Base-by-base conservation (phyloP, 495 filamentous ascomycete species). In the Penicillium daleae region DNA sequence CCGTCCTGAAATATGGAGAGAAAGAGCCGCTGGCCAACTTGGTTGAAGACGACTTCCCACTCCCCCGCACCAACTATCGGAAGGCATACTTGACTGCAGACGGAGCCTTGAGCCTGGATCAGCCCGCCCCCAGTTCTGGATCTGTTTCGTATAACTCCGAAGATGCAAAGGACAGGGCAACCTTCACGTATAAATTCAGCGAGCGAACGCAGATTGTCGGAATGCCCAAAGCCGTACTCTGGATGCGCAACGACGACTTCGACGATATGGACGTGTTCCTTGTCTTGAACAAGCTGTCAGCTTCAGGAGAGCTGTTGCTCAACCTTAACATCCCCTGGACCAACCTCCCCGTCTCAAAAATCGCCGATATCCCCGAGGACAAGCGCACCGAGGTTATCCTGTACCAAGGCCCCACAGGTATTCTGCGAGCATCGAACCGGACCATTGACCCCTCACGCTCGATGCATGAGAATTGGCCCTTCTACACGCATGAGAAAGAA, bases 121-220 rank as follows among this genome's bases (percentile, higher is more conserved):
- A 48, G 2, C 35, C 54, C 2, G 13, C 22, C 9, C 31, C 55
- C 2, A 29, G 31, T 42, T 13, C 63, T 29, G 31, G 33, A 37
- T 37, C 58, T 1, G 37, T 66, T 10, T 57, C 55, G 1, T 72
- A 70, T 57, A 48, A 67, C 33, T 73, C 68, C 0, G 62, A 68
- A 27, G 32, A 53, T 12, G 55, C 51, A 21, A 61, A 70, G 15
- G 66, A 66, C 39, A 63, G 52, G 13, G 61, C 50, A 2, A 57
- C 62, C 13, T 73, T 73, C 52, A 64, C 61, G 3, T 57, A 69
- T 19, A 74, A 56, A 0, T 77, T 77, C 58, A 44, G 31, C 21
- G 40, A 59, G 42, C 61, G 48, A 6, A 70, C 71, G 4, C 60
- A 68, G 17, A 33, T 81, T n/a, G 64, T 71, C 13, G 73, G 74